A percentile compares a stretch with the other conserved stretches of the same genome.
Evolutionary conservation across 2,329 filamentous ascomycete genomes (phyloP).

Genomic region (Colletotrichum falcatum): DNA sequence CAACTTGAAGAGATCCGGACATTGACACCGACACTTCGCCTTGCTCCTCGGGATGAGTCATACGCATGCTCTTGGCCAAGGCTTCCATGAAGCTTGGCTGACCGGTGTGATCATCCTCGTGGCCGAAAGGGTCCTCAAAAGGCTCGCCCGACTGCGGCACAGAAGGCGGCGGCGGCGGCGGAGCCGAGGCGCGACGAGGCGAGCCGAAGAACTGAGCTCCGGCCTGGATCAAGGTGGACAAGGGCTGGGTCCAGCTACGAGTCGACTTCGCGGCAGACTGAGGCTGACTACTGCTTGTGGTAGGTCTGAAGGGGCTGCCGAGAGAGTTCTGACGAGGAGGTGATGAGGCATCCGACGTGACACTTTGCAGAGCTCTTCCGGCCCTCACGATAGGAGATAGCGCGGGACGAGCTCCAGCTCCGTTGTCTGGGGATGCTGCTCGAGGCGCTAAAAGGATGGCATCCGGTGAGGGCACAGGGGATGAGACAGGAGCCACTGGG

Average conservation of each 20-base stretch:
- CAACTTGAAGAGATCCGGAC: slow-evolving; percentile 30
- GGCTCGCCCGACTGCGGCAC: slow-evolving; percentile 36
- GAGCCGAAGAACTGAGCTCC: slow-evolving; percentile 41
- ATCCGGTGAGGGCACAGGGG: slow-evolving; percentile 45
- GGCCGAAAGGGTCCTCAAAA: slow-evolving; percentile 48
- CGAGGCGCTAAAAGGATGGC: slow-evolving; percentile 40
- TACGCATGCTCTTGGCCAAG: slow-evolving; percentile 46
- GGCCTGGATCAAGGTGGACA: slow-evolving; percentile 38
- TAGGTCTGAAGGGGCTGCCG: slow-evolving; percentile 65
- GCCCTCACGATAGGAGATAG: slow-evolving; percentile 70
- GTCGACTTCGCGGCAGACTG: slow-evolving; percentile 33
- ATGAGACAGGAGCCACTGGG: slow-evolving; percentile 53
- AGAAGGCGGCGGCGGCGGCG: slow-evolving; percentile 20
- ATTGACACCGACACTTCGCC: slow-evolving; percentile 15
- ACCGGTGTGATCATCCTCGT: slow-evolving; percentile 45
- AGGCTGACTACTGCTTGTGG: slow-evolving; percentile 35
- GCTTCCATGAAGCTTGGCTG: slow-evolving; percentile 51
- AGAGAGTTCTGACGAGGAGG: slow-evolving; percentile 64
- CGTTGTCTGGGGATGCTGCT: slow-evolving; percentile 44
- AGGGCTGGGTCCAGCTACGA: slow-evolving; percentile 37
- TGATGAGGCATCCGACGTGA: slow-evolving; percentile 70
- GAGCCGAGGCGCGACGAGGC: slow-evolving; percentile 17
- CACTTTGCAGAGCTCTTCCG: slow-evolving; percentile 66
- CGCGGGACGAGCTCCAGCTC: slow-evolving; percentile 53
- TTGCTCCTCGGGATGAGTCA: slow-evolving; percentile 5